Base-by-base conservation (phyloP, 2,329 filamentous ascomycete genomes). In the Cercospora sp. region DNA sequence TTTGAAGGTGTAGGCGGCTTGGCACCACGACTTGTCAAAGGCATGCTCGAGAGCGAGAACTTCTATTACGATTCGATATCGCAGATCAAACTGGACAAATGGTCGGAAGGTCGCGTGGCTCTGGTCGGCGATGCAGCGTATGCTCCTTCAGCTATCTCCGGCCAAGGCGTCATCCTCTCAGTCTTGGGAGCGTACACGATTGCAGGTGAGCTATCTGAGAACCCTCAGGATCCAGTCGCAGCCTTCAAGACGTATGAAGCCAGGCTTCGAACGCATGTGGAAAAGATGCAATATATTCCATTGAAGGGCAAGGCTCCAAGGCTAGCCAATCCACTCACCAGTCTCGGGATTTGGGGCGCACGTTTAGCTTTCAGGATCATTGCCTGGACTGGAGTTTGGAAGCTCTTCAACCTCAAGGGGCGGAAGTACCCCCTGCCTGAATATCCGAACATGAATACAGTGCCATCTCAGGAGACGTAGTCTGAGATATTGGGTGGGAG, bases 11-110 rank as follows among this genome's bases (percentile, higher is more conserved):
- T 70, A 5, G 66, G 64, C 12, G 66, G 71, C n/a, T 55, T 69
- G 24, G 61, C 28, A 10, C 68, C 66, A 18, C 64, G 69, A 21
- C 59, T 81, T 2, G 59, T 84, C 0, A 69, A 77, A 7, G 81
- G 73, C 1, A 81, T 85, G 80, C 72, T 78, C 30, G 74, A 65
- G 37, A 51, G 53, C 40, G 63, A 80, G 0, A 79, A 84, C 65
- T 84, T 82, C 69, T 84, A 84, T 70, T 80, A 78, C 66, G 78
- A 82, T 51, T 77, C 80, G n/a, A 69, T 81, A 18, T 78, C 75
- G 9, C 77, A 81, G 40, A 76, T 81, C 49, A 78, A 75, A 57
- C 75, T 81, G 72, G 67, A 76, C 1, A 66, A 53, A 2, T 80
- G 77, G 76, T 74, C 71, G 0, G 73, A 76, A 30, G 78, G 77